Evolutionary conservation across 768 basidiomycete species (phyloP).

Genomic region (Kwoniella europaea): DNA sequence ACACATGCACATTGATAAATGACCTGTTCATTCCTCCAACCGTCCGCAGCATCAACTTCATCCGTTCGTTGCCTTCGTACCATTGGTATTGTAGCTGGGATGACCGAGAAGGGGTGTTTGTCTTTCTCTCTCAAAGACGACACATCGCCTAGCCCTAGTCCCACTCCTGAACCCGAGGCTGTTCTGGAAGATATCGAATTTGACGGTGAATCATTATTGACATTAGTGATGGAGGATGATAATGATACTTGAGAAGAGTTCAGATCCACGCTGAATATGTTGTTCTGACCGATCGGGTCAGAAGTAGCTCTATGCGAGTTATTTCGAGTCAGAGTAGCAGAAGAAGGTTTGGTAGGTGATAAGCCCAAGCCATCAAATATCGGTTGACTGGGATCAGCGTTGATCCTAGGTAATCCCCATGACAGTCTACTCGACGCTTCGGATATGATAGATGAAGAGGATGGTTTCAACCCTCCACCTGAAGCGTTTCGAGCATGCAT

Average conservation of each 20-base stretch:
- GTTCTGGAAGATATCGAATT: not conserved
- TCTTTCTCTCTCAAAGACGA: not conserved
- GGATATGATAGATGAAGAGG: constrained; percentile 17
- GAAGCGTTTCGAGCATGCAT: constrained; percentile 11
- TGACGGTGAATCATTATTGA: not conserved
- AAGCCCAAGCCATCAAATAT: constrained; percentile 38
- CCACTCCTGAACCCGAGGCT: constrained; percentile 5
- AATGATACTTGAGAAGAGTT: constrained; percentile 23
- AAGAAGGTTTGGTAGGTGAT: constrained; percentile 27
- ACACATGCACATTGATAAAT: constrained; percentile 58
- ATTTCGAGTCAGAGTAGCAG: not conserved
- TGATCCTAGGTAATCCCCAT: constrained; percentile 36
- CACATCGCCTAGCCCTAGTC: constrained; percentile 20
- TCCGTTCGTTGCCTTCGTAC: constrained; percentile 2
- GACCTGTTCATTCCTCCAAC: constrained; percentile 50
- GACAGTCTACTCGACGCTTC: constrained; percentile 22
- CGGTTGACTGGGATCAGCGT: constrained; percentile 11
- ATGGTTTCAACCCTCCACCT: constrained; percentile 17
- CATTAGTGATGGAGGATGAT: constrained; percentile 9
- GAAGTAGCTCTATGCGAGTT: constrained; percentile 4
- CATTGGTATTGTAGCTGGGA: not conserved
- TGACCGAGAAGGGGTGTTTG: constrained; percentile 5
- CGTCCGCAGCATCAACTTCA: constrained; percentile 44
- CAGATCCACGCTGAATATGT: constrained; percentile 13
- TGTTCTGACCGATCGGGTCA: not conserved